phyloP scores from a whole-genome alignment of 208 protist species.

The Wallacemonas rigidus region DNA sequence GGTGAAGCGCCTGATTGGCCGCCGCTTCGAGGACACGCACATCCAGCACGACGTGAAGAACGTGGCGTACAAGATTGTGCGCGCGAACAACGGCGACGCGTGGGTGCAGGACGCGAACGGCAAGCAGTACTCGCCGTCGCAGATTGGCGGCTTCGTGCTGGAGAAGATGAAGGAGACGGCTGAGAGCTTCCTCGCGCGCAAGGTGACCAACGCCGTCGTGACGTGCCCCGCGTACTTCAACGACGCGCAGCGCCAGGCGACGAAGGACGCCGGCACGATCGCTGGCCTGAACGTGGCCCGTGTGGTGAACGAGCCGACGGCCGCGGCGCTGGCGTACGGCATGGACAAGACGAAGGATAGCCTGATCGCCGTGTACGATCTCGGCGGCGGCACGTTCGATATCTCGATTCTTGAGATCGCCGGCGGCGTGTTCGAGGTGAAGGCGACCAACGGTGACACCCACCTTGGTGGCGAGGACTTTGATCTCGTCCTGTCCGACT shows the following conservation, averaged over 20 bases:
- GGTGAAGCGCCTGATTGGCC: slow-evolving; percentile 85
- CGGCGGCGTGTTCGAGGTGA: slow-evolving; percentile 96
- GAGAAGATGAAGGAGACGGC: slow-evolving; percentile 86
- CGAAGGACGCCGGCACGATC: slow-evolving; percentile 97
- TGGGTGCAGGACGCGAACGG: slow-evolving; percentile 92
- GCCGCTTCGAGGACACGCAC: slow-evolving; percentile 67
- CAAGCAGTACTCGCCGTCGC: slow-evolving; percentile 86
- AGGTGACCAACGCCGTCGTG: slow-evolving; percentile 89
- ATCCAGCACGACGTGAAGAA: slow-evolving; percentile 73
- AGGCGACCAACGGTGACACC: slow-evolving; percentile 97
- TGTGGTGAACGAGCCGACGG: slow-evolving; percentile 99
- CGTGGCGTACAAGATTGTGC: slow-evolving; percentile 97
- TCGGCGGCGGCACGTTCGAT: slow-evolving; percentile 97
- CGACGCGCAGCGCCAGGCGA: slow-evolving; percentile 97
- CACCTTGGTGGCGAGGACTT: slow-evolving; percentile 99
- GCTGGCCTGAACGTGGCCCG: slow-evolving; percentile 94
- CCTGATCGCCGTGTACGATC: slow-evolving; percentile 73
- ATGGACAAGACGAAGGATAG: slow-evolving; percentile 31
- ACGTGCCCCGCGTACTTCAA: slow-evolving; percentile 98
- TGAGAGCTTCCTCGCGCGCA: slow-evolving; percentile 33
- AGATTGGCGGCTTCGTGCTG: slow-evolving; percentile 75
- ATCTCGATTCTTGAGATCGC: slow-evolving; percentile 95
- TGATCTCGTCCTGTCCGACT: slow-evolving; percentile 85
- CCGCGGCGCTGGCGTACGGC: slow-evolving; percentile 80
- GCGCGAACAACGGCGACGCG: slow-evolving; percentile 85